Conservation (phyloP, 768 basidiomycete genomes). For the Phallus indusiatus region DNA sequence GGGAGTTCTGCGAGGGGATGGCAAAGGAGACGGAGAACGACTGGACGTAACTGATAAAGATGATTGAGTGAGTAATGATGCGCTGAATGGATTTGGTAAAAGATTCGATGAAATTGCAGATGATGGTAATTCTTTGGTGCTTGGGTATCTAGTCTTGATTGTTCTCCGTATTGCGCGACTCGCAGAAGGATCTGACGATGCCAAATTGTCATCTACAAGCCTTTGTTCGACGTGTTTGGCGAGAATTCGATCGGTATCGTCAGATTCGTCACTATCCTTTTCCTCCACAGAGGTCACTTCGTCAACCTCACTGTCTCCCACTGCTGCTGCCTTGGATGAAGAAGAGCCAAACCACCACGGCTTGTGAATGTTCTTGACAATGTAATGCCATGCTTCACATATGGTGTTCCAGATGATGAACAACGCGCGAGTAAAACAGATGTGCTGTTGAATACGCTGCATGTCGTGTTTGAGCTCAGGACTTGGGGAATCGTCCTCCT, state of each 20-base stretch:
- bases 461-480: slow-evolving; percentile 32
- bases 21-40: slow-evolving; percentile 30
- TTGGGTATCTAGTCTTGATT: slow-evolving; percentile 14
- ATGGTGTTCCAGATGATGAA: slow-evolving; percentile 62
- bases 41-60: slow-evolving; percentile 13
- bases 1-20: slow-evolving; percentile 47
- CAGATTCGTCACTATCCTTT: slow-evolving; percentile 25
- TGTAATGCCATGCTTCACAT: slow-evolving; percentile 38
- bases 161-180: slow-evolving; percentile 7
- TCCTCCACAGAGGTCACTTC: slow-evolving; percentile 22
- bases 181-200: slow-evolving; percentile 3
- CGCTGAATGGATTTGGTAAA: slow-evolving; percentile 21
- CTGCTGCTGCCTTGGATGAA: slow-evolving; percentile 24
- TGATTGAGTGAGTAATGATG: slow-evolving; percentile 14
- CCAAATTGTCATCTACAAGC: neutral
- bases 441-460: slow-evolving; percentile 39
- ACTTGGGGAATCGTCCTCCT: slow-evolving; percentile 11
- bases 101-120: slow-evolving; percentile 8
- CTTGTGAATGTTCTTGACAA: slow-evolving; percentile 2
- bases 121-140: neutral
- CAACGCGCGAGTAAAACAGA: slow-evolving; percentile 65
- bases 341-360: slow-evolving; percentile 17
- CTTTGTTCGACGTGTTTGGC: neutral
- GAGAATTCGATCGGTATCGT: slow-evolving; percentile 13
- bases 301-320: slow-evolving; percentile 11